phyloP scores from a whole-genome alignment of 2,329 filamentous ascomycete species.

The Triangularia setosa region DNA sequence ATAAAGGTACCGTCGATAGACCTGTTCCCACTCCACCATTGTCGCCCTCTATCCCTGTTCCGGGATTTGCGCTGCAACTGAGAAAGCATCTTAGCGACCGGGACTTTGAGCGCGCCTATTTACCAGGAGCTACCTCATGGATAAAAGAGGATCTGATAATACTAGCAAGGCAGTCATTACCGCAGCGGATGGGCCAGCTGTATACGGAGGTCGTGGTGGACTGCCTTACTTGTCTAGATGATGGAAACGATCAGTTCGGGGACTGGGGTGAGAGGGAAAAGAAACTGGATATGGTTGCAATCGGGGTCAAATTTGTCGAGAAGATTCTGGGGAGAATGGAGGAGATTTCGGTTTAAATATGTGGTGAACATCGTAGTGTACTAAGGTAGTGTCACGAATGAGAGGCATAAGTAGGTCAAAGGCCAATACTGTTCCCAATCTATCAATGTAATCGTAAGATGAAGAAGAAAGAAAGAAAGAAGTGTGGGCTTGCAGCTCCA shows the following conservation, averaged over 20 bases:
- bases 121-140: not conserved
- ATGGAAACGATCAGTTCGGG: conserved; percentile 5
- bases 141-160: conserved; percentile 4
- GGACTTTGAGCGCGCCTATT: not conserved
- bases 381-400: too few species aligned
- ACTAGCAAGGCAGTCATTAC: not conserved
- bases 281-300: not conserved
- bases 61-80: not conserved
- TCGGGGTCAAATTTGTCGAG: conserved; percentile 10
- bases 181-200: conserved; percentile 3
- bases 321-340: not conserved
- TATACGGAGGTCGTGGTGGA: conserved; percentile 7
- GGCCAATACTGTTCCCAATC: too few species aligned
- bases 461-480: too few species aligned
- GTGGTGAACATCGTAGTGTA: too few species aligned
- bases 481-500: too few species aligned
- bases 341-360: conserved; percentile 2
- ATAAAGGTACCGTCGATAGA: not conserved
- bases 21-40: not conserved
- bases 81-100: not conserved
- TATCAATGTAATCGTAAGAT: too few species aligned
- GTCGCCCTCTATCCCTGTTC: not conserved
- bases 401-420: too few species aligned
- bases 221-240: conserved; percentile 12
- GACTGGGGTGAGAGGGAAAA: not conserved